Evolutionary conservation across 345 rosid genomes (phyloP), one percentile per base, ranked within the genome.

Genomic region (Hibiscus mutabilis): DNA sequence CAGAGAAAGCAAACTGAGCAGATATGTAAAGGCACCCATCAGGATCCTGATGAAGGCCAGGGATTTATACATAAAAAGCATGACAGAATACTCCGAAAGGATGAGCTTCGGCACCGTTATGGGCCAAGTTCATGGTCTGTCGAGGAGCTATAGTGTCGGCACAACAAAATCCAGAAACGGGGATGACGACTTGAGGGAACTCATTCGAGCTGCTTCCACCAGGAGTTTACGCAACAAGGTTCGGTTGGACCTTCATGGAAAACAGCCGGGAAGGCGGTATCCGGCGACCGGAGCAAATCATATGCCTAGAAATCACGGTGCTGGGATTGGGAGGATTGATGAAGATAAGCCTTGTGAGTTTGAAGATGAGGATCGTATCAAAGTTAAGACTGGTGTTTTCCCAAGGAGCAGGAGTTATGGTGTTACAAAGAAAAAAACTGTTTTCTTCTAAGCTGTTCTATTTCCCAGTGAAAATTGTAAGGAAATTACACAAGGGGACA

Each of bases 331-430:
- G 73, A 83, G 86, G 80, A 93, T 93, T 27, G 93, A 93, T 67
- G 98, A 93, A 74, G 98, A 93, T 19, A 75, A 77, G 70, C 64
- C 84, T 16, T 85, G 84, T 60, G 85, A 83, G 8, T 89, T 93
- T 66, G 86, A 69, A 9, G 90, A 77, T 55, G 27, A 21, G 8
- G 59, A 55, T 55, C 12, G 19, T 14, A 49, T 49, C 53, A 4
- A 49, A 49, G 53, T 49, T 16, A 49, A 15, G 53, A 13, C 19
- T 15, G 27, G 13, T 9, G 59, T 72, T 52, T 68, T 71, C 64
- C 76, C 67, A 12, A 82, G 86, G 82, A 86, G 90, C 80, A 75
- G 76, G 16, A 86, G 88, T 70, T 73, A 56, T 60, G 83, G 84
- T 57, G 79, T 79, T 69, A 6, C 75, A 8, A 73, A 40, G 31